These are phyloP conservation scores for Eutrema salsugineum DNA, from an alignment of 441 rosid genomes.

Conservation along the genomic window DNA sequence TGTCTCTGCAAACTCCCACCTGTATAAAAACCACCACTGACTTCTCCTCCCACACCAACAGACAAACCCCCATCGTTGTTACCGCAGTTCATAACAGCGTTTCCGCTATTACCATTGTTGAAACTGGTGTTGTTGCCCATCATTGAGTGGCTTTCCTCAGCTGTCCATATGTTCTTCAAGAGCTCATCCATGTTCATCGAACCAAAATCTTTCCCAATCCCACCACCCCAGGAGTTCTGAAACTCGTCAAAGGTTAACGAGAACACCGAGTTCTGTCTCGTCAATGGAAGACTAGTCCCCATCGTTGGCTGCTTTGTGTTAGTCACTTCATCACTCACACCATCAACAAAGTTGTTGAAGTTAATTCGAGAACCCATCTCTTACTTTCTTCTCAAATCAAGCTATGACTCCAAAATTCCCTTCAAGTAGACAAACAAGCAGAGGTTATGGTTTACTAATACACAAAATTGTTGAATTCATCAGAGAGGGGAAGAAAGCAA, in stretches of 20 bases:
- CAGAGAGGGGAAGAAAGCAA: neutral
- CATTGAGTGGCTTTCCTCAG: slow-evolving; percentile 56
- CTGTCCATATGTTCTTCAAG: slow-evolving; percentile 63
- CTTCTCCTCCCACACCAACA: slow-evolving; percentile 20
- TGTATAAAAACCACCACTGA: slow-evolving; percentile 25
- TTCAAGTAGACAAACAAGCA: neutral
- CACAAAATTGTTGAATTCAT: neutral
- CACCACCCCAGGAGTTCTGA: slow-evolving; percentile 56
- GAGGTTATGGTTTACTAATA: neutral
- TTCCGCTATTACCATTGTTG: slow-evolving; percentile 7
- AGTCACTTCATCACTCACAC: slow-evolving; percentile 28
- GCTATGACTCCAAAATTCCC: slow-evolving; percentile 14
- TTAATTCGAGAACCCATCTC: slow-evolving; percentile 38
- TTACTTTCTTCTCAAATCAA: slow-evolving; percentile 9
- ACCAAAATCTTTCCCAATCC: slow-evolving; percentile 63
- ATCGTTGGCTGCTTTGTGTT: slow-evolving; percentile 24
- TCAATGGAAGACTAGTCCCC: slow-evolving; percentile 33
- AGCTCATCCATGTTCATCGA: slow-evolving; percentile 84
- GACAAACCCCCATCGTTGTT: slow-evolving; percentile 11
- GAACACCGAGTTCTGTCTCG: slow-evolving; percentile 57
- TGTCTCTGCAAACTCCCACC: slow-evolving; percentile 63
- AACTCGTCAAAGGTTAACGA: slow-evolving; percentile 68
- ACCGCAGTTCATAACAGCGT: neutral
- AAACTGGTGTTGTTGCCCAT: neutral
- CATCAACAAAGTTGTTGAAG: slow-evolving; percentile 37